Percentiles rank a stretch among this genome's conserved stretches.
phyloP scores from a whole-genome alignment of 2,329 filamentous ascomycete species.

The Fusarium brachygibbosum region DNA sequence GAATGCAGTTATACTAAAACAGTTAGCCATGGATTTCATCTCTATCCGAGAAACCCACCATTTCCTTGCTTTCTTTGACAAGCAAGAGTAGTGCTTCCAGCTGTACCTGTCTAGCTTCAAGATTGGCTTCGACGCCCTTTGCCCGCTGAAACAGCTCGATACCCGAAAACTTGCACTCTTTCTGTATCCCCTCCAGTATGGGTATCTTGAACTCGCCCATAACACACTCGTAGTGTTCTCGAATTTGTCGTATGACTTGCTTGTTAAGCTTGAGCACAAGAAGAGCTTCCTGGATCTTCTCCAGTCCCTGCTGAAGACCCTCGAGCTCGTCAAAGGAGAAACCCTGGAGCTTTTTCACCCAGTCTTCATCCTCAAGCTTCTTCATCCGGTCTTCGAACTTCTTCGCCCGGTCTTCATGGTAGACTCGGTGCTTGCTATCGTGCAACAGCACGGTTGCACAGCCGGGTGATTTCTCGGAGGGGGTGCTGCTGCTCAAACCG shows the following conservation, averaged over 20 bases:
- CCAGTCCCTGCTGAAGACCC: slow-evolving; percentile 8
- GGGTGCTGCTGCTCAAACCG: not conserved
- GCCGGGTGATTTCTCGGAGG: not conserved
- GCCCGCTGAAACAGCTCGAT: not conserved
- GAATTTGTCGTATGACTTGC: slow-evolving; percentile 25
- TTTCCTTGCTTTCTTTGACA: slow-evolving; percentile 21
- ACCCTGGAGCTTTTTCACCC: not conserved
- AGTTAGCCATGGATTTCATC: not conserved
- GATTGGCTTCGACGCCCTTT: slow-evolving; percentile 10
- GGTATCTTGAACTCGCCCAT: slow-evolving; percentile 8
- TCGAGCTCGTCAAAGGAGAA: slow-evolving; percentile 26
- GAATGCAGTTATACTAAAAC: slow-evolving; percentile 26
- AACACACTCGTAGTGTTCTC: slow-evolving; percentile 27
- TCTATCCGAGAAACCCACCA: not conserved
- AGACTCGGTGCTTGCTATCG: not conserved
- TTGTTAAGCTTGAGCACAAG: slow-evolving; percentile 31
- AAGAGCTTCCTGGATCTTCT: slow-evolving; percentile 26
- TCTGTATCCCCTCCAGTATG: slow-evolving; percentile 4
- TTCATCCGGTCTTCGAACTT: not conserved
- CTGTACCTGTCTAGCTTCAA: slow-evolving; percentile 16
- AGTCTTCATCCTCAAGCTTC: not conserved
- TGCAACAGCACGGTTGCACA: not conserved
- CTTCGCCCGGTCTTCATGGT: not conserved
- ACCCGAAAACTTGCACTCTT: not conserved
- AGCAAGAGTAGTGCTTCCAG: slow-evolving; percentile 14